A percentile compares a stretch with the other conserved stretches of the same genome.
Evolutionary conservation across 768 basidiomycete genomes (phyloP).

Genomic region (Lyophyllum atratum): DNA sequence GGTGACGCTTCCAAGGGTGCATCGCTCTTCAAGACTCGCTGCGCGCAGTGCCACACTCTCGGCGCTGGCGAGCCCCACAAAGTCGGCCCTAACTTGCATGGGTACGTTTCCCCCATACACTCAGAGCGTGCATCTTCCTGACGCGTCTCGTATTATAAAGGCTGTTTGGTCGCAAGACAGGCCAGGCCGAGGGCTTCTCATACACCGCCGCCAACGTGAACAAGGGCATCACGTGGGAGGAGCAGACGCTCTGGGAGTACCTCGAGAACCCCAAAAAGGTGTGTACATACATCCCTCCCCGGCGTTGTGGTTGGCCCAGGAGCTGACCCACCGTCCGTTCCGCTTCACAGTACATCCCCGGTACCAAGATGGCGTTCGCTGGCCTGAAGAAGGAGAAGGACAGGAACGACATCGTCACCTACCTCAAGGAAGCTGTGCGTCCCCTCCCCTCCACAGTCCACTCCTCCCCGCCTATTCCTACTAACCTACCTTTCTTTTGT

Average conservation of each 20-base stretch:
- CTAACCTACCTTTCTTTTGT: not conserved
- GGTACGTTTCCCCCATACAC: slow-evolving; percentile 47
- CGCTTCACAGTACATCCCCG: slow-evolving; percentile 84
- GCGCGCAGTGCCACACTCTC: slow-evolving; percentile 92
- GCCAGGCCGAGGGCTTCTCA: slow-evolving; percentile 81
- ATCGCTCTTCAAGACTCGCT: slow-evolving; percentile 94
- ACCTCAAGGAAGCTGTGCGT: slow-evolving; percentile 75
- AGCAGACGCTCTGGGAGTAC: slow-evolving; percentile 92
- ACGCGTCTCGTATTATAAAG: slow-evolving; percentile 41
- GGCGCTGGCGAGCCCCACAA: slow-evolving; percentile 77
- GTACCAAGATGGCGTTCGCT: slow-evolving; percentile 98
- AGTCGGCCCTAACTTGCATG: slow-evolving; percentile 95
- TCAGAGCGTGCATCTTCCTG: not conserved
- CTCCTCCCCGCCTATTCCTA: not conserved
- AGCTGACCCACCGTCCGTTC: slow-evolving; percentile 1
- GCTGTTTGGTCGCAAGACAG: slow-evolving; percentile 84
- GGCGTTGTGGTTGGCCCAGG: not conserved
- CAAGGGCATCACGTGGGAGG: slow-evolving; percentile 88
- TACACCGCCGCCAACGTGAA: slow-evolving; percentile 96
- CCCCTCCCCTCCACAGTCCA: not conserved
- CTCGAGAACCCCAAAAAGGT: slow-evolving; percentile 98
- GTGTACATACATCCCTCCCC: not conserved
- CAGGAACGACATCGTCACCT: slow-evolving; percentile 90
- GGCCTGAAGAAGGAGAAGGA: slow-evolving; percentile 99
- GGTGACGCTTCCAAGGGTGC: slow-evolving; percentile 93